Conservation (phyloP, 2,329 filamentous ascomycete species). For the Fusarium torreyae region DNA sequence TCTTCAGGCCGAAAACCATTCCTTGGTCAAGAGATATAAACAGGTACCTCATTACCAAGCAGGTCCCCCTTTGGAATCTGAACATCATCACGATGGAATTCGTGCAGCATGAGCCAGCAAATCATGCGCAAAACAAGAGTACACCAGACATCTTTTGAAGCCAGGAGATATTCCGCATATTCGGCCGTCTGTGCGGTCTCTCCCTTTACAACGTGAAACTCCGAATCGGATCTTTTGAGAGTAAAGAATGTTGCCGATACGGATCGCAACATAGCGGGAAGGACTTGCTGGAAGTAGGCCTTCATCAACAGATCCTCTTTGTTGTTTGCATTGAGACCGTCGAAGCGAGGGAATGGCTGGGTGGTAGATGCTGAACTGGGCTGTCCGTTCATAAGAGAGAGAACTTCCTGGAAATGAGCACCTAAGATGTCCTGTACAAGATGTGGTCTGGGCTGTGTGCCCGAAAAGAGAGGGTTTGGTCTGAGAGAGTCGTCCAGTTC, state of each 20-base stretch:
- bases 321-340: not conserved
- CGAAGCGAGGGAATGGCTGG: not conserved
- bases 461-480: fast-evolving
- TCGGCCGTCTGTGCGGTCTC: slow-evolving; percentile 5
- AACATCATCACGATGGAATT: slow-evolving; percentile 15
- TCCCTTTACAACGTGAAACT: slow-evolving; percentile 16
- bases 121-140: slow-evolving; percentile 24
- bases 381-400: slow-evolving; percentile 19
- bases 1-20: not conserved
- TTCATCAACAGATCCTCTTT: slow-evolving; percentile 17
- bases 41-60: slow-evolving; percentile 10
- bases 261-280: not conserved
- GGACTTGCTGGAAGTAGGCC: slow-evolving; percentile 13
- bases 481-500: not conserved
- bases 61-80: slow-evolving; percentile 16
- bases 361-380: not conserved
- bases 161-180: slow-evolving; percentile 7
- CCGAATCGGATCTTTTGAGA: slow-evolving; percentile 9
- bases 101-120: slow-evolving; percentile 24
- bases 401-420: slow-evolving; percentile 19
- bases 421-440: not conserved
- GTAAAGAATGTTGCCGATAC: slow-evolving; percentile 8
- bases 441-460: fast-evolving
- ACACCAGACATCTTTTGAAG: slow-evolving; percentile 13
- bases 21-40: slow-evolving; percentile 17